Evolutionary conservation across 495 filamentous ascomycete genomes (phyloP).

Genomic region (Lasiosphaeria miniovina): DNA sequence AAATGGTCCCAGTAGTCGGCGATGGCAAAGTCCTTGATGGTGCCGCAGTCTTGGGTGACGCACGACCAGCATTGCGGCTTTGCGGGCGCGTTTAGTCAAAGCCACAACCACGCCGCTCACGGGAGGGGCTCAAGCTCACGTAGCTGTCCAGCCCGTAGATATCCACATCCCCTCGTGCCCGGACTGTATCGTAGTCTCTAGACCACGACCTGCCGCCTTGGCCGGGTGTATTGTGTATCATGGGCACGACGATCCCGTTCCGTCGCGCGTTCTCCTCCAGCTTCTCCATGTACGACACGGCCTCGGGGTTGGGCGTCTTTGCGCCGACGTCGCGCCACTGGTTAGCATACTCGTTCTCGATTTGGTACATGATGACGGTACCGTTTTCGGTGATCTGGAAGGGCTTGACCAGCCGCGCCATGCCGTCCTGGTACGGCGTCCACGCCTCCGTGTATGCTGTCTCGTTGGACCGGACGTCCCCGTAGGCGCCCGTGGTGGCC

Average conservation of each 20-base stretch:
- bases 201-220: conserved; percentile 42
- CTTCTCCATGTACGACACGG: conserved; percentile 56
- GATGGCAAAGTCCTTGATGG: conserved; percentile 39
- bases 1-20: conserved; percentile 22
- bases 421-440: conserved; percentile 49
- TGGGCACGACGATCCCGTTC: conserved; percentile 54
- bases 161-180: conserved; percentile 54
- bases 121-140: background rate
- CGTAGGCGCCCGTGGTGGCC: conserved; percentile 61
- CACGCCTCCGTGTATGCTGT: conserved; percentile 54
- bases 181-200: conserved; percentile 40
- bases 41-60: conserved; percentile 49
- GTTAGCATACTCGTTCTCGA: conserved; percentile 60
- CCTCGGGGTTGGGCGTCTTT: conserved; percentile 46
- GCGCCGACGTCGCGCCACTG: conserved; percentile 48
- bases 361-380: conserved; percentile 53
- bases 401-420: conserved; percentile 46
- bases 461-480: conserved; percentile 55
- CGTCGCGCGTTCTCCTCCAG: conserved; percentile 46
- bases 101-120: background rate
- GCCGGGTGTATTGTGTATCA: conserved; percentile 50
- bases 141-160: conserved; percentile 58
- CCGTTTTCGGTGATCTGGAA: conserved; percentile 56
- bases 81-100: background rate
- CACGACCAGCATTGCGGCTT: conserved; percentile 60